These are phyloP conservation scores for Termitomyces sp. DNA, from an alignment of 768 basidiomycete species.

Conservation along the genomic window DNA sequence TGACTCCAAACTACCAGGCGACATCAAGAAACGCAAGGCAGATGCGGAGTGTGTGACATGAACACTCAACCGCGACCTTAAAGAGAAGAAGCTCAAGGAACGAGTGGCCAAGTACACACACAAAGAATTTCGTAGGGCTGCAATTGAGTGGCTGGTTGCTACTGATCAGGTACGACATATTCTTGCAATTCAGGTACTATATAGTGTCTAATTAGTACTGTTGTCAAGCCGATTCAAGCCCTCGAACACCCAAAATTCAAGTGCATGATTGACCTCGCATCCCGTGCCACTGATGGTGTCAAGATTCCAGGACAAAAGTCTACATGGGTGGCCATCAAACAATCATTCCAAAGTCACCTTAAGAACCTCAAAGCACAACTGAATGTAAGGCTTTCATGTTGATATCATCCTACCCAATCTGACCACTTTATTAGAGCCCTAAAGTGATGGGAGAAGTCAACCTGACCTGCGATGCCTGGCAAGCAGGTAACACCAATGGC, in stretches of 20 bases:
- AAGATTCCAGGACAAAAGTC: conserved; percentile 27
- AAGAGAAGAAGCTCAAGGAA: conserved; percentile 10
- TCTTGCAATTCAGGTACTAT: neutral
- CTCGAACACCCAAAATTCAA: conserved; percentile 36
- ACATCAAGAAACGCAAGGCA: conserved; percentile 19
- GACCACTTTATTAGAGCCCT: neutral
- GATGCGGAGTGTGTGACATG: neutral
- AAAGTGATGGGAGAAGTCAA: conserved; percentile 13
- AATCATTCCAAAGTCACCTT: neutral
- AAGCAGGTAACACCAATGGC: conserved; percentile 33
- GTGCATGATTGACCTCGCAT: conserved; percentile 36
- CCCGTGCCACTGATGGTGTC: conserved; percentile 34
- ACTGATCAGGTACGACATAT: conserved; percentile 34
- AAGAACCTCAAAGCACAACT: neutral
- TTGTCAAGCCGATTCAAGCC: conserved; percentile 27
- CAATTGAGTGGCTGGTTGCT: conserved; percentile 36
- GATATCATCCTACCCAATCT: neutral
- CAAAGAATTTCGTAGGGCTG: conserved; percentile 25
- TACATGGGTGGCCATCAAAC: neutral
- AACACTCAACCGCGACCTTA: conserved; percentile 29
- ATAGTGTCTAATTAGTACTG: neutral
- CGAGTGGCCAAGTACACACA: conserved; percentile 23
- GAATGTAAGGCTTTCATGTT: neutral
- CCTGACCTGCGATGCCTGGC: conserved; percentile 41
- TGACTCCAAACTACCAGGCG: conserved; percentile 27